A percentile compares a stretch with the other conserved stretches of the same genome.
These are phyloP conservation scores for Lodderomyces orthopsilosis DNA, from an alignment of 1,139 yeast genomes.

Conservation along the genomic window DNA sequence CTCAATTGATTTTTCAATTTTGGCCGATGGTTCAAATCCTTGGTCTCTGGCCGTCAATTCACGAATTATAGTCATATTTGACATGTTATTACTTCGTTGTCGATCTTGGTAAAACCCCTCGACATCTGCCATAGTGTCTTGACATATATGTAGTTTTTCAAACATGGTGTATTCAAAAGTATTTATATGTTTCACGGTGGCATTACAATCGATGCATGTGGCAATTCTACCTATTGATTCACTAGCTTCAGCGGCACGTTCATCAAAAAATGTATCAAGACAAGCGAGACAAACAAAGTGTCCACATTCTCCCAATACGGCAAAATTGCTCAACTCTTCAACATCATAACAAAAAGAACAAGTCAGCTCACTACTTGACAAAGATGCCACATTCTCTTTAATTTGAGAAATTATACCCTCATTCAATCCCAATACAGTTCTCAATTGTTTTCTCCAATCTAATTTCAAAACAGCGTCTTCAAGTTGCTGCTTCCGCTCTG, in stretches of 20 bases:
- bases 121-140: constrained; percentile 9
- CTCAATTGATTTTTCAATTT: constrained; percentile 49
- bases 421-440: constrained; percentile 8
- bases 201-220: constrained; percentile 52
- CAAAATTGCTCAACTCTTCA: constrained; percentile 38
- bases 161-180: constrained; percentile 53
- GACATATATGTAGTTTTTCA: constrained; percentile 41
- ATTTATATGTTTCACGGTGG: constrained; percentile 36
- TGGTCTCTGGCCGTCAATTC: constrained; percentile 29
- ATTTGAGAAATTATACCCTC: not conserved
- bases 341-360: constrained; percentile 73
- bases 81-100: constrained; percentile 8
- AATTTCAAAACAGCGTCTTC: constrained; percentile 12
- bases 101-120: constrained; percentile 10
- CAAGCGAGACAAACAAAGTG: constrained; percentile 68
- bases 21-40: constrained; percentile 50
- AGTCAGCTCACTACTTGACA: constrained; percentile 23
- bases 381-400: not conserved
- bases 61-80: constrained; percentile 20
- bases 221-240: constrained; percentile 31
- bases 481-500: constrained; percentile 18
- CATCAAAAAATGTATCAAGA: constrained; percentile 49
- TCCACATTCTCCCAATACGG: constrained; percentile 59
- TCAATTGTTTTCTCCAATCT: constrained; percentile 26
- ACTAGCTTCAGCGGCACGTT: constrained; percentile 30